Evolutionary conservation across 805 yeast species (phyloP), one percentile per base, ranked within the genome.

Genomic region (Ogataea parapolymorpha): DNA sequence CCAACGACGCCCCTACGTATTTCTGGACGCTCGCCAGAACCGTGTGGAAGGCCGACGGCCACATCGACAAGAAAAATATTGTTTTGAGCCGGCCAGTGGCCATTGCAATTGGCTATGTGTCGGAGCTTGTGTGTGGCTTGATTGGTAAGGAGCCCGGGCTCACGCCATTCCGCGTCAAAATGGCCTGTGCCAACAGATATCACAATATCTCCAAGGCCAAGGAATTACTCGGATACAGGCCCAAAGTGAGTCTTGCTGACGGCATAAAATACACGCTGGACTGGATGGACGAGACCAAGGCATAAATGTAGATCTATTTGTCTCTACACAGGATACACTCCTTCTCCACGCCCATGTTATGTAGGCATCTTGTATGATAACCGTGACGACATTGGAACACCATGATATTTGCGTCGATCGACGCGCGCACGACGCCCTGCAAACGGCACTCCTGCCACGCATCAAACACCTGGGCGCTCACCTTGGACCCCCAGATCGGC

Each of bases 11-110:
- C 3, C 99, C 99, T 14, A 77, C 93, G 13, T 95, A 90, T 64
- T 93, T 93, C 65, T 93, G 98, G 97, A 87, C 97, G 3, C 71
- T 93, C 53, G 97, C 97, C 7, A 78, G 97, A 58, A 85, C 95
- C 2, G 95, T 93, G 18, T 93, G 98, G 98, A 91, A 91, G 61
- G 90, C 91, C 16, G 96, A 89, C 65, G 97, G 96, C 3, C 84
- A 82, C 57, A 74, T 86, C 41, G 93, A 84, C 51, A 74, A 73
- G 22, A 71, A 65, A 38, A 82, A 79, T 51, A 79, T 87, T 49
- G 89, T 79, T 15, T 72, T 93, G 43, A 72, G 73, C 34, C 77
- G 84, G 55, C 79, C 85, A 0, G 66, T 87, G n/a, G 98, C 95
- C 2, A 74, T 93, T 45, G 74, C 70, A 2, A 80, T 83, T 29